Base-by-base conservation (phyloP, 768 basidiomycete species). In the Serendipita sp. region DNA sequence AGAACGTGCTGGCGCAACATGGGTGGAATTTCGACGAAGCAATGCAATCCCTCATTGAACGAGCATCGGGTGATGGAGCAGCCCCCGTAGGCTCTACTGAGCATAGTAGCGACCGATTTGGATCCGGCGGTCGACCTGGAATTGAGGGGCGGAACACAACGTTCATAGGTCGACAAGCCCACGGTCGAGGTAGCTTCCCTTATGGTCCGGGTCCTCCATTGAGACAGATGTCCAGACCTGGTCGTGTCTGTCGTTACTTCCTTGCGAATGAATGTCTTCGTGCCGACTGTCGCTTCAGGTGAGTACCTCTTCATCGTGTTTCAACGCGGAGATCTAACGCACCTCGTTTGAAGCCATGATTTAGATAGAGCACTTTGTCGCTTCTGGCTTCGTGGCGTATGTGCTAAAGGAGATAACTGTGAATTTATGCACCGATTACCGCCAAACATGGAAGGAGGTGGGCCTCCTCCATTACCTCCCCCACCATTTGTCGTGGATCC, bases 221-320 rank as follows among this genome's bases (percentile, higher is more conserved):
- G 46, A 44, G 53, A 62, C 3, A 58, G 67, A n/a, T 44, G 64
- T 31, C 65, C 63, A 36, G 70, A 68, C 16, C 55, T 43, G 66
- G 23, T 69, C 78, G 91, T 65, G 93, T 99, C 31, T 99, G 96
- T 74, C 80, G 96, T 63, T 98, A 98, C 72, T 99, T 93, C 75
- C 81, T 99, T 29, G 90, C 91, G 4, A 96, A 96, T 15, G 94
- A 97, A 74, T 99, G 96, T 71, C 76, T 97, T 65, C 77, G 96
- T 53, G 90, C 93, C 46, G 96, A 99, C 76, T 98, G 96, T 75
- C 84, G 95, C 64, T 99, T 98, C 78, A 97, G 92, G 95, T 95
- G 69, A 67, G 83, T 71, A 29, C 27, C 62, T 5, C 48, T 8
- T 18, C 18, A 18, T 18, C 48, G 6, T 50, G 23, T 18, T 5